These are phyloP conservation scores for Hyaloscypha finlandica DNA, from an alignment of 495 filamentous ascomycete genomes.

Conservation along the genomic window DNA sequence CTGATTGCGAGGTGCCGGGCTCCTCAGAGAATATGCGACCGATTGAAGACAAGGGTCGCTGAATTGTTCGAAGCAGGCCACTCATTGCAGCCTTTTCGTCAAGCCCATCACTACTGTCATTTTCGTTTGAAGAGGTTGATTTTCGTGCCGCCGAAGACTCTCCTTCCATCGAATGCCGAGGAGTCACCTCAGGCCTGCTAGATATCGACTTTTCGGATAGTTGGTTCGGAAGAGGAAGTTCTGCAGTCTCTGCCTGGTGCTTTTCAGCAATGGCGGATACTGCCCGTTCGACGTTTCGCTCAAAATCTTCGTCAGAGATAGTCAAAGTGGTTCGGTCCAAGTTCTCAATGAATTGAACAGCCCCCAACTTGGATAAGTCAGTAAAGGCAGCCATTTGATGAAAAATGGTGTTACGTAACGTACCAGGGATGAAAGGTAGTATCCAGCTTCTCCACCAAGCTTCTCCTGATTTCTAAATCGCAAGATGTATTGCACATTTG, in stretches of 20 bases:
- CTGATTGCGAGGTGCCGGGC: slow-evolving; percentile 33
- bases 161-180: slow-evolving; percentile 57
- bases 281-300: slow-evolving; percentile 89
- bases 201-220: slow-evolving; percentile 63
- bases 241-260: slow-evolving; percentile 53
- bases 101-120: slow-evolving; percentile 51
- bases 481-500: slow-evolving; percentile 97
- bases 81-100: slow-evolving; percentile 80
- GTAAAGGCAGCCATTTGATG: slow-evolving; percentile 14
- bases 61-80: slow-evolving; percentile 87
- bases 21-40: slow-evolving; percentile 98
- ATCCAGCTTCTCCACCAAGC: slow-evolving; percentile 92
- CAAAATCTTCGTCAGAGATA: slow-evolving; percentile 92
- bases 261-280: slow-evolving; percentile 96
- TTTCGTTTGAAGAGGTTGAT: slow-evolving; percentile 40
- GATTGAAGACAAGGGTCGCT: slow-evolving; percentile 88
- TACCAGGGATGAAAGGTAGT: slow-evolving; percentile 96
- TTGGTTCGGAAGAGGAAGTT: slow-evolving; percentile 41
- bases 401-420: slow-evolving; percentile 31
- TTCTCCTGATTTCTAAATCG: slow-evolving; percentile 98
- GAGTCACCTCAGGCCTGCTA: slow-evolving; percentile 54
- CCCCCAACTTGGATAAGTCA: slow-evolving; percentile 68
- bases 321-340: slow-evolving; percentile 93
- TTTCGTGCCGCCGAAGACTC: slow-evolving; percentile 53
- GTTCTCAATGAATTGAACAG: slow-evolving; percentile 94